phyloP scores from a whole-genome alignment of 164 flowering plant species.

The Vitis cinerea region DNA sequence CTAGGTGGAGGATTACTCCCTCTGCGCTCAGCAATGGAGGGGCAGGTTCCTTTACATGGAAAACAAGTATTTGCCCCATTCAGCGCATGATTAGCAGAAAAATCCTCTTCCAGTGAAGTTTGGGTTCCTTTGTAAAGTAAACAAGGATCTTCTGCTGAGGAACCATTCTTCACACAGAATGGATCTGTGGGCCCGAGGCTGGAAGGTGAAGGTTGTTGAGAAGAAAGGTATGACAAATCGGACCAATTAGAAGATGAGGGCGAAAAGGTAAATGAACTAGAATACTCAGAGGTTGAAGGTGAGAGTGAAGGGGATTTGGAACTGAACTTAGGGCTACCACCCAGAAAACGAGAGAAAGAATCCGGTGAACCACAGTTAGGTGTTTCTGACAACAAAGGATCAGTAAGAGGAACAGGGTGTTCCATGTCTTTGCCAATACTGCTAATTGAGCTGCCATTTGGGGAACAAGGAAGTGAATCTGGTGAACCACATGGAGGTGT shows the following conservation, averaged over 20 bases:
- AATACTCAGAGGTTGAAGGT: slow-evolving; percentile 60
- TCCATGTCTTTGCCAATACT: slow-evolving; percentile 15
- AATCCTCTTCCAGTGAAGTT: slow-evolving; percentile 18
- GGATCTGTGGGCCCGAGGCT: slow-evolving; percentile 33
- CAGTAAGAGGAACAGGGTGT: slow-evolving; percentile 2
- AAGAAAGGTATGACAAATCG: slow-evolving; percentile 53
- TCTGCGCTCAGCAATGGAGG: slow-evolving; percentile 73
- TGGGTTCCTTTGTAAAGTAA: slow-evolving; percentile 11
- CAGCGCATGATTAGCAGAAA: slow-evolving; percentile 25
- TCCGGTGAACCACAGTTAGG: slow-evolving; percentile 44
- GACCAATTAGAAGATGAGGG: slow-evolving; percentile 80
- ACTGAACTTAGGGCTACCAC: slow-evolving; percentile 38
- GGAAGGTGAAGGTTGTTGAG: slow-evolving; percentile 60
- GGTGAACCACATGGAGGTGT: slow-evolving; percentile 27
- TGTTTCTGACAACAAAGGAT: slow-evolving; percentile 10
- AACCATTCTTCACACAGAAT: slow-evolving; percentile 8
- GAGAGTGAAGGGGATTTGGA: slow-evolving; percentile 65
- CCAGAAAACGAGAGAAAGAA: slow-evolving; percentile 45
- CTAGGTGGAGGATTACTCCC: slow-evolving; percentile 59
- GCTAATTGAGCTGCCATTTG: slow-evolving; percentile 8
- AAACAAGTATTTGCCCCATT: slow-evolving; percentile 22
- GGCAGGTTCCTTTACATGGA: slow-evolving; percentile 36
- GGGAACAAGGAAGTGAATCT: slow-evolving; percentile 23
- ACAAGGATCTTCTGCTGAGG: slow-evolving; percentile 19
- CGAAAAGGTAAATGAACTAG: slow-evolving; percentile 67